Evolutionary conservation across 768 basidiomycete species (phyloP), one percentile per base, ranked within the genome.

Genomic region (Mycena rosella): DNA sequence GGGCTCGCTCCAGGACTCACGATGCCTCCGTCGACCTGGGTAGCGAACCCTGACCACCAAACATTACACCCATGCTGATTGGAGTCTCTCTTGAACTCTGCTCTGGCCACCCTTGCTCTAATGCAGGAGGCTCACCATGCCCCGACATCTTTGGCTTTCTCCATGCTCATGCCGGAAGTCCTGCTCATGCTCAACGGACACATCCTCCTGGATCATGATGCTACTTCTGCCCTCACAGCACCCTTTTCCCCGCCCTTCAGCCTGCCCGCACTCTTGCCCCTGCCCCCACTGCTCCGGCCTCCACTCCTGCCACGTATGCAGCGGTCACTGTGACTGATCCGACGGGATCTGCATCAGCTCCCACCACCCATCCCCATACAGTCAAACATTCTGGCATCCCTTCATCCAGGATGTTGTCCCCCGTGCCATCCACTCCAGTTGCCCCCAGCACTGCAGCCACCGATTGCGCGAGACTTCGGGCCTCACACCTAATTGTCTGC

Each of bases 81-180:
- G 36, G 53, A 54, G 17, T 54, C 53, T 10, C 53, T 54, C 20
- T 22, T 54, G 32, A 34, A 54, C 53, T 54, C 53, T n/a, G 53
- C 36, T 8, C 36, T 38, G 10, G 53, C 53, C 18, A 54, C 53
- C 34, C 34, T 54, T 5, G 32, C 53, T 3, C 53, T 54, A 2
- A 38, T 54, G 1, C 17, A 24, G 5, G 15, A 11, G 8, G n/a
- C 34, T 3, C 2, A 3, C 5, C 10, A 24, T n/a, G 15, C 30
- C 22, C 7, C 6, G 13, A 24, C 20, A 1, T 10, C 53, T n/a
- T 34, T 18, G 53, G 6, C 24, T 8, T 38, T 20, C 18, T 22
- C 53, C 9, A 24, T 13, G 15, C 49, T 20, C 27, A 24, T 32
- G 9, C 13, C 18, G 18, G 30, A 54, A 34, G 22, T 54, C 8